phyloP scores from a whole-genome alignment of 768 basidiomycete species.

The Suillus bovinus region DNA sequence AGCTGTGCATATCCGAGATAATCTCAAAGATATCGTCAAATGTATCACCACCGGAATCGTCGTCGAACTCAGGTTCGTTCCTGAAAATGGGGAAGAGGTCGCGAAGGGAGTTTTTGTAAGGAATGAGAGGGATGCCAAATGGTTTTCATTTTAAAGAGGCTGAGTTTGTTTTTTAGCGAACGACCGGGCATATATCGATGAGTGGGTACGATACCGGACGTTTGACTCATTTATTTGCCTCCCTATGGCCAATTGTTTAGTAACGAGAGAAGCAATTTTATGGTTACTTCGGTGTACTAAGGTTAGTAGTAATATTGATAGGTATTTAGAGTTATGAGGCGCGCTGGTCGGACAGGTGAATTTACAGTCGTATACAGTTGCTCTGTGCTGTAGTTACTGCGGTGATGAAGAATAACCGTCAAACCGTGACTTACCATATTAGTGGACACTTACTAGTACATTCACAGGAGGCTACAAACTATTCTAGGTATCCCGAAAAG shows the following conservation, averaged over 20 bases:
- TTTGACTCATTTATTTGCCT: neutral
- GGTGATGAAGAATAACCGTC: too few species aligned
- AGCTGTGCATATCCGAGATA: conserved; percentile 2
- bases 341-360: too few species aligned
- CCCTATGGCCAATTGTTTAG: neutral
- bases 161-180: conserved; percentile 18
- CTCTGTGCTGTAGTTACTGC: too few species aligned
- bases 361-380: too few species aligned
- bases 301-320: too few species aligned
- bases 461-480: too few species aligned
- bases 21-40: neutral
- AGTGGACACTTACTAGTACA: too few species aligned
- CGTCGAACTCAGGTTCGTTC: neutral
- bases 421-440: too few species aligned
- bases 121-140: conserved; percentile 18
- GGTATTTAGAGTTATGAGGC: too few species aligned
- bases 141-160: conserved; percentile 17
- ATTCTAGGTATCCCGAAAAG: too few species aligned
- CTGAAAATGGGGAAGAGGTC: conserved; percentile 17
- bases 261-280: too few species aligned
- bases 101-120: conserved; percentile 1
- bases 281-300: too few species aligned
- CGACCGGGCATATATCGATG: neutral
- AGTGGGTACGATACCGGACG: neutral
- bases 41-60: conserved; percentile 1